Evolutionary conservation across 495 filamentous ascomycete species (phyloP), one percentile per base, ranked within the genome.

Genomic region (Elasticomyces elasticus): DNA sequence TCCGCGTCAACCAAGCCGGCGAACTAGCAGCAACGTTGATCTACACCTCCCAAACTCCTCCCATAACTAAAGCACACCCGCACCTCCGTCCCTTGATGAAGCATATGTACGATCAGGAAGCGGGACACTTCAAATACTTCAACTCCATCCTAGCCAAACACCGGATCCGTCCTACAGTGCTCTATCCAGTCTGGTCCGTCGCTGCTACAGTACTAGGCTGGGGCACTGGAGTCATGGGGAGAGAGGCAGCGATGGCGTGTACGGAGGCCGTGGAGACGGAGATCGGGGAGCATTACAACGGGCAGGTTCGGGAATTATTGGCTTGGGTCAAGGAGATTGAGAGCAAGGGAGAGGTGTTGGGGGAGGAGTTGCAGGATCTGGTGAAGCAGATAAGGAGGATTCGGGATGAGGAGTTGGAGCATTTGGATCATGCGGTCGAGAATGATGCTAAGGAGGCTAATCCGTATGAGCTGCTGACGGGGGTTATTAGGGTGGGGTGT

Each of bases 61-160:
- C 80, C 31, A 68, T 96, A 45, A 71, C 83, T 51, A 79, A 82
- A 45, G 74, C 79, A 0, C 83, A 98, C 64, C 89, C 91, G 0
- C 87, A 92, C 66, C 82, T 98, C 20, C 81, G 86, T 13, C 81
- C 86, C 0, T 70, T 96, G 17, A 95, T 98, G 86, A 81, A 84
- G 54, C 92, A 97, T 73, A 98, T 98, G 94, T 89, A 95, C 75
- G 87, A 91, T 60, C 92, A 98, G 67, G 92, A 98, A 73, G 87
- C 83, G 5, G 81, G 78, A 7, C 92, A 98, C 68, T 80, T 97
- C 56, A 63, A 71, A 13, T 88, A 80, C 47, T 98, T 98, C 81
- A 94, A 95, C 67, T 49, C 69, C 0, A 78, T 97, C 10, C 71
- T 97, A 17, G 84, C 86, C 2, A 83, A 83, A 51, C 92, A 98